These are phyloP conservation scores for Cymodocea nodosa DNA, from an alignment of 116 monocot genomes.

Conservation along the genomic window DNA sequence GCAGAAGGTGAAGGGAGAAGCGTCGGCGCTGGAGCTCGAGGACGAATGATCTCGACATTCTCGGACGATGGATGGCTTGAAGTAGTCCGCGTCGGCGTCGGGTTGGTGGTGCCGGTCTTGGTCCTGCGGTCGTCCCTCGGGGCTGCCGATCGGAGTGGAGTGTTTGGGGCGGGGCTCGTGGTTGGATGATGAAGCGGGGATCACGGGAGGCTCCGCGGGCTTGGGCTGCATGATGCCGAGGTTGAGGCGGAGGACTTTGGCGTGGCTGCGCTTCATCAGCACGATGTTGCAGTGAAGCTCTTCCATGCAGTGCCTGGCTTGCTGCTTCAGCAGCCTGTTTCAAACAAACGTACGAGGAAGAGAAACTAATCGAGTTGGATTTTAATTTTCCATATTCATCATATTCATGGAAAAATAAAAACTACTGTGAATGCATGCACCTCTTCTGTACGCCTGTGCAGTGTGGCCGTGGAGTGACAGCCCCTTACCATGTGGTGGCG, in stretches of 20 bases:
- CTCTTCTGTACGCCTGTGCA: no score
- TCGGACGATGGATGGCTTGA: not conserved
- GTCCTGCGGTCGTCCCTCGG: not conserved
- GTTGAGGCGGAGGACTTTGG: slow-evolving; percentile 68
- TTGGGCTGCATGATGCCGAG: slow-evolving; percentile 17
- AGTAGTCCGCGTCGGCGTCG: not conserved
- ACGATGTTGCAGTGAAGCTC: slow-evolving; percentile 60
- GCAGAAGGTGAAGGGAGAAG: slow-evolving; percentile 4
- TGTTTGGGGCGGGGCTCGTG: slow-evolving; percentile 6
- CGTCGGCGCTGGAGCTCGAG: slow-evolving; percentile 5
- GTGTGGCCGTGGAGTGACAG: no score
- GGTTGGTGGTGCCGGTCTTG: not conserved
- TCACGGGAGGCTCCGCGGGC: not conserved
- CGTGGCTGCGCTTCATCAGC: slow-evolving; percentile 51
- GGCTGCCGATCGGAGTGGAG: slow-evolving; percentile 15
- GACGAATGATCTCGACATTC: slow-evolving; percentile 4
- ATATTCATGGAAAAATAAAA: no score
- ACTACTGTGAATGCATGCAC: no score
- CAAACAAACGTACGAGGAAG: no score
- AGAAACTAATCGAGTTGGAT: no score
- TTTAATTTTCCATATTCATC: no score
- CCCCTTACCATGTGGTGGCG: no score
- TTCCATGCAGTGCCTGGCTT: slow-evolving; percentile 57
- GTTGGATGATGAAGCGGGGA: not conserved
- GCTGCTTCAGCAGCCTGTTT: slow-evolving; percentile 56